Evolutionary conservation across 805 yeast genomes (phyloP), one percentile per base, ranked within the genome.

Genomic region (Millerozyma miso): DNA sequence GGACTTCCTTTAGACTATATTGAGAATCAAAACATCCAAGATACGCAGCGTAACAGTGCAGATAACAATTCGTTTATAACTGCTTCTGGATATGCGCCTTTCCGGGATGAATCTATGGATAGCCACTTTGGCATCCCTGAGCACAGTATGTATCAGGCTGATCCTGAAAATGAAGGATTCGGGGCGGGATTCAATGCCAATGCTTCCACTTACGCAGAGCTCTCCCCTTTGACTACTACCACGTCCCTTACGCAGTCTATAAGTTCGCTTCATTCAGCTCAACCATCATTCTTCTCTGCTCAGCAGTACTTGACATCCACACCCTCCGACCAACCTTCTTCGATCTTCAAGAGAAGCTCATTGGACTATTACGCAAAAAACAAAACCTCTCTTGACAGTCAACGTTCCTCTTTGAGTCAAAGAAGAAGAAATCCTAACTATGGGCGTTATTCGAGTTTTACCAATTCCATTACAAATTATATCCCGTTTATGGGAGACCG

Each of bases 161-260:
- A n/a, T 7, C 17, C 17, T n/a, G 34, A 32, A 15, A 13, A 15
- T n/a, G 34, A 32, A 32, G 10, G 10, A 7, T 23, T 23, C 29
- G 29, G 29, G 6, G 29, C 10, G 29, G 29, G 29, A 6, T 23
- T 10, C 10, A 32, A 32, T 15, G 34, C n/a, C 7, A 32, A n/a
- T n/a, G 34, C 34, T 13, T 32, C 34, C 17, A 32, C 17, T 7
- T 13, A 8, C 35, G 47, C 51, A 37, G 76, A 69, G 14, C 50
- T 70, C 35, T 63, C 70, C 23, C 76, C 76, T 4, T 48, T 69
- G 42, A 68, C 76, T 6, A 69, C 76, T 3, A 66, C 73, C 8
- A 69, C 74, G 0, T 67, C 73, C 3, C 58, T 65, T 35, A 65
- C 74, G 0, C 74, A 71, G 0, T 68, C 73, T 10, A 56, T 67